Evolutionary conservation across 108 stramenopile species (phyloP), one percentile per base, ranked within the genome.

Genomic region (Cyclotella choctawhatcheeana): DNA sequence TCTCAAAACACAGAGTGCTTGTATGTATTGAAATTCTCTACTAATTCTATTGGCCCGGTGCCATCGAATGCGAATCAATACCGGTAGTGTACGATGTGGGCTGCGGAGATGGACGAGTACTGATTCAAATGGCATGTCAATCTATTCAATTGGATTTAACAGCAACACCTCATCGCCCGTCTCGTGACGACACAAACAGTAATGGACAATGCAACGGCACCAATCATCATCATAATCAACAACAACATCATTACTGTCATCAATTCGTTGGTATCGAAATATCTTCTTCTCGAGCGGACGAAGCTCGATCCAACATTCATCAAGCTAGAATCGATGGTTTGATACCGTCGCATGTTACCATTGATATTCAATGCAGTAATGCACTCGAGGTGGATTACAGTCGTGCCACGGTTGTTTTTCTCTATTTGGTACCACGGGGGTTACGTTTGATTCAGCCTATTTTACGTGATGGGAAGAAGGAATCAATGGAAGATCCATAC

Each of bases 401-500:
- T 16, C 40, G 78, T 16, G 94, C 89, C 21, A 93, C 83, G 12
- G 80, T 89, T 13, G 40, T 91, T 5, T 95, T 93, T 65, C 51
- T 95, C 50, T 95, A 95, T 76, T 62, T 95, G 69, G 87, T 95
- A 55, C 94, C 94, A 30, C 54, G 89, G 75, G 94, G 94, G 14
- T 72, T 95, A 55, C 77, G 89, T 32, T 45, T 85, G 73, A 81
- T 95, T 31, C 76, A 79, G 10, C 86, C 87, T n/a, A 25, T 64
- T 45, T 27, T 85, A 10, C 66, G 77, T n/a, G n/a, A n/a, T n/a
- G n/a, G n/a, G n/a, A n/a, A n/a, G 77, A 54, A 50, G 14, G 47
- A 58, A 7, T 20, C 29, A 34, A 33, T 21, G 45, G 45, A 37
- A 22, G 61, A 35, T 62, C 10, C 0, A 25, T 12, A 35, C 0